Percentiles rank a stretch among this genome's conserved stretches.
Conservation (phyloP, 2,329 filamentous ascomycete species). For the Pseudocercospora vitis region DNA sequence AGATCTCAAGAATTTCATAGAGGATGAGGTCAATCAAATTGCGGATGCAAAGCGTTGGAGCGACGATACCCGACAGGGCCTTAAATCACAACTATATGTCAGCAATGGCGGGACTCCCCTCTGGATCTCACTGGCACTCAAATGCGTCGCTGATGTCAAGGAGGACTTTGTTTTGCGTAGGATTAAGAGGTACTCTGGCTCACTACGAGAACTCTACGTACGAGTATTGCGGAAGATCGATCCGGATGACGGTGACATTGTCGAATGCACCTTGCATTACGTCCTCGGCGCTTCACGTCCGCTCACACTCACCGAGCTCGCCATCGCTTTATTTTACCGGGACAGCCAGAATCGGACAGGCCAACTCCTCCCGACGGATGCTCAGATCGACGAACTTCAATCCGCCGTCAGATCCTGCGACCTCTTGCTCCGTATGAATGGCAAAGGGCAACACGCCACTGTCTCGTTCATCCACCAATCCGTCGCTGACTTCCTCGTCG, state of each 20-base stretch:
- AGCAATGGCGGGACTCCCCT: constrained; percentile 12
- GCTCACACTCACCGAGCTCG: constrained; percentile 10
- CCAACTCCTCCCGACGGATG: not conserved
- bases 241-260: not conserved
- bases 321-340: constrained; percentile 6
- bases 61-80: not conserved
- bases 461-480: constrained; percentile 12
- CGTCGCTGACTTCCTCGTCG: constrained; percentile 10
- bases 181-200: not conserved
- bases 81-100: not conserved
- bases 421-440: constrained; percentile 1
- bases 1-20: constrained; percentile 3
- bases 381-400: constrained; percentile 6
- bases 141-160: not conserved
- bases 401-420: constrained; percentile 2
- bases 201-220: constrained; percentile 7
- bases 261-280: constrained; percentile 1
- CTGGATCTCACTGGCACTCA: constrained; percentile 11
- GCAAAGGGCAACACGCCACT: not conserved
- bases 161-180: not conserved
- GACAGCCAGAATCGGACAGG: not conserved
- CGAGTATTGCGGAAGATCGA: not conserved
- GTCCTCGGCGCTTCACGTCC: constrained; percentile 7
- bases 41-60: not conserved
- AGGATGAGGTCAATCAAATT: not conserved